Percentiles rank a stretch among this genome's conserved stretches.
These are phyloP conservation scores for Cronartium quercuum DNA, from an alignment of 1,284 basidiomycete genomes.

Conservation along the genomic window DNA sequence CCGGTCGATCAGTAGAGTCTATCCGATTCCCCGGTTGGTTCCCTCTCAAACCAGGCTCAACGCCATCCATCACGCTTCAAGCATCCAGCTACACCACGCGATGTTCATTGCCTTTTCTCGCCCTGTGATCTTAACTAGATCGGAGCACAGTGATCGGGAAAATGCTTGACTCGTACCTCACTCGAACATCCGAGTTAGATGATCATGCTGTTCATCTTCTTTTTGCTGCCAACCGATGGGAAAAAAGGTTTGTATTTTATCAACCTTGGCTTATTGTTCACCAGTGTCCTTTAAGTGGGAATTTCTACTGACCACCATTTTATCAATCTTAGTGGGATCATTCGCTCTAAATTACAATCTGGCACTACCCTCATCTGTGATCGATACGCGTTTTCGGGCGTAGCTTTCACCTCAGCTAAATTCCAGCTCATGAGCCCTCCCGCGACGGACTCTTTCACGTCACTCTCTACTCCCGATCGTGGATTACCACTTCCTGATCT, in stretches of 20 bases:
- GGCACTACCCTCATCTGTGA: slow-evolving; percentile 80
- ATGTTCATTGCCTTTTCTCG: not conserved
- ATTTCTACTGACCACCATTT: not conserved
- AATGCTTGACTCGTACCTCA: slow-evolving; percentile 87
- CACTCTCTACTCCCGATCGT: slow-evolving; percentile 60
- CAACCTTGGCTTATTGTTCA: slow-evolving; percentile 1
- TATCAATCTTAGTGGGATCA: slow-evolving; percentile 56
- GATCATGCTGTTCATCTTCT: slow-evolving; percentile 88
- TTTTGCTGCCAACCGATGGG: slow-evolving; percentile 97
- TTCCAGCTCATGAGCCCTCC: slow-evolving; percentile 45
- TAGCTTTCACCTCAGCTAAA: slow-evolving; percentile 87
- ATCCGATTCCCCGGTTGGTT: slow-evolving; percentile 70
- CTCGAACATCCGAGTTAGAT: slow-evolving; percentile 73
- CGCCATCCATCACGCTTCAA: not conserved
- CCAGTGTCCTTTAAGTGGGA: not conserved
- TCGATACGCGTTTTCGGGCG: slow-evolving; percentile 93
- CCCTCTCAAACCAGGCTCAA: not conserved
- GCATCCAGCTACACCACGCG: not conserved
- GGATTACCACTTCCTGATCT: slow-evolving; percentile 82
- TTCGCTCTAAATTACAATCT: slow-evolving; percentile 58
- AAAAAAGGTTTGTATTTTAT: slow-evolving; percentile 64
- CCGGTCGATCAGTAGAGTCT: slow-evolving; percentile 7
- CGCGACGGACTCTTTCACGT: slow-evolving; percentile 49
- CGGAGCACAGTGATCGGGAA: slow-evolving; percentile 83
- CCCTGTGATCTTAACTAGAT: slow-evolving; percentile 55